A percentile compares a stretch with the other conserved stretches of the same genome.
Conservation (phyloP, 768 basidiomycete species). For the Roridomyces roridus region DNA sequence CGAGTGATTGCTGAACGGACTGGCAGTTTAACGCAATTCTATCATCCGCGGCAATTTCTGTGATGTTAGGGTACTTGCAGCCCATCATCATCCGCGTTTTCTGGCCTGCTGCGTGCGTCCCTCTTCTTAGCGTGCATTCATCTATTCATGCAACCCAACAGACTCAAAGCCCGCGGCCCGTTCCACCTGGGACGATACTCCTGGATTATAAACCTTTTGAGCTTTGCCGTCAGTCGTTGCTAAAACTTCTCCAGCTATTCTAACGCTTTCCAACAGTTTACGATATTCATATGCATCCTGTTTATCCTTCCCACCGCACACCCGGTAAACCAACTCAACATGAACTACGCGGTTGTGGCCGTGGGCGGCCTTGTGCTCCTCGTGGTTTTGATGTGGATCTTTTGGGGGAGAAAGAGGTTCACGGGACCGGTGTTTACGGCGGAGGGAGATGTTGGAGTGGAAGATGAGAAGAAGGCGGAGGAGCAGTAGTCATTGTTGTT, state of each 20-base stretch:
- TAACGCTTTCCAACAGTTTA: constrained; percentile 57
- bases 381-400: constrained; percentile 51
- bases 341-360: constrained; percentile 65
- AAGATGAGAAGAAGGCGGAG: neutral
- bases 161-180: constrained; percentile 54
- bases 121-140: constrained; percentile 1
- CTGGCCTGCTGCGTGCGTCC: constrained; percentile 57
- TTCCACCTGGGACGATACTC: constrained; percentile 60
- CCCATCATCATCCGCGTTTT: constrained; percentile 64
- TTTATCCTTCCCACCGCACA: constrained; percentile 62
- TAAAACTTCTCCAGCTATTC: too few species aligned
- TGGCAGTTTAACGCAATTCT: constrained; percentile 61
- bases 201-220: constrained; percentile 54
- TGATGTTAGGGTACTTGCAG: constrained; percentile 64
- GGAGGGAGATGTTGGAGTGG: neutral
- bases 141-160: constrained; percentile 18
- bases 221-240: constrained; percentile 56
- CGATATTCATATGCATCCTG: constrained; percentile 57
- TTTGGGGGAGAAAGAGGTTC: constrained; percentile 55
- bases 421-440: constrained; percentile 50
- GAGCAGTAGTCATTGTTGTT: too few species aligned
- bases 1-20: neutral
- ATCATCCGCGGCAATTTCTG: constrained; percentile 61
- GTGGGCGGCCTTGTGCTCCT: constrained; percentile 52
- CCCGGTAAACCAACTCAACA: constrained; percentile 55